Evolutionary conservation across 495 filamentous ascomycete genomes (phyloP).

Genomic region (Penicillium cosmopolitanum): DNA sequence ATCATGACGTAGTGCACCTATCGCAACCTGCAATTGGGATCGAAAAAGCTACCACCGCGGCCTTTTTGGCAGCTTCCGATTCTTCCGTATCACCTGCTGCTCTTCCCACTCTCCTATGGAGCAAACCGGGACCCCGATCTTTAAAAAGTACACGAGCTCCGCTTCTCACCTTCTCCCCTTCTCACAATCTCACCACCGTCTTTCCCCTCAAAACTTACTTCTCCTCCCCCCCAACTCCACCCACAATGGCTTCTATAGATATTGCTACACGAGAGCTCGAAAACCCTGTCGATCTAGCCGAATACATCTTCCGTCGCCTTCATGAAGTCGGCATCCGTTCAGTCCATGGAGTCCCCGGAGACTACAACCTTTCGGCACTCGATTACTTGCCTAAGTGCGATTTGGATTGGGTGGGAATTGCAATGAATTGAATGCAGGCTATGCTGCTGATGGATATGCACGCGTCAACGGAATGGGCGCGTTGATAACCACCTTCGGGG

Average conservation of each 20-base stretch:
- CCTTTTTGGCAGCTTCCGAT: constrained; percentile 19
- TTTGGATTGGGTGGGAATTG: constrained; percentile 68
- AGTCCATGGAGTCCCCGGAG: constrained; percentile 68
- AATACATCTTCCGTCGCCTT: constrained; percentile 68
- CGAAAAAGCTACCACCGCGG: constrained; percentile 2
- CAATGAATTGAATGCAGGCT: constrained; percentile 74
- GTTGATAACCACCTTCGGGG: constrained; percentile 69
- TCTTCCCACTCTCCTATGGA: not conserved
- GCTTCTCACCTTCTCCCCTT: not conserved
- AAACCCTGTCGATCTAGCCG: constrained; percentile 58
- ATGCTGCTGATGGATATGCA: constrained; percentile 74
- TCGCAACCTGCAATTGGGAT: not conserved
- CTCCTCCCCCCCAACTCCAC: constrained; percentile 8
- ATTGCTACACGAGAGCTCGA: constrained; percentile 58
- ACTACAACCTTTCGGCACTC: constrained; percentile 58
- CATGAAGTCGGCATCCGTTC: constrained; percentile 62
- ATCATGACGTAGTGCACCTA: constrained; percentile 35
- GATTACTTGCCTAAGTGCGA: constrained; percentile 64
- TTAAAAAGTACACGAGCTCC: not conserved
- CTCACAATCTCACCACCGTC: not conserved
- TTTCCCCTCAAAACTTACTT: not conserved
- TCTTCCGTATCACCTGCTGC: constrained; percentile 12
- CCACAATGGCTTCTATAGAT: constrained; percentile 50
- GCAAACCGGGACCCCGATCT: not conserved
- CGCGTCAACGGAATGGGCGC: constrained; percentile 68